Evolutionary conservation across 768 basidiomycete genomes (phyloP), one percentile per base, ranked within the genome.

Genomic region (Hydnomerulius pinastri): DNA sequence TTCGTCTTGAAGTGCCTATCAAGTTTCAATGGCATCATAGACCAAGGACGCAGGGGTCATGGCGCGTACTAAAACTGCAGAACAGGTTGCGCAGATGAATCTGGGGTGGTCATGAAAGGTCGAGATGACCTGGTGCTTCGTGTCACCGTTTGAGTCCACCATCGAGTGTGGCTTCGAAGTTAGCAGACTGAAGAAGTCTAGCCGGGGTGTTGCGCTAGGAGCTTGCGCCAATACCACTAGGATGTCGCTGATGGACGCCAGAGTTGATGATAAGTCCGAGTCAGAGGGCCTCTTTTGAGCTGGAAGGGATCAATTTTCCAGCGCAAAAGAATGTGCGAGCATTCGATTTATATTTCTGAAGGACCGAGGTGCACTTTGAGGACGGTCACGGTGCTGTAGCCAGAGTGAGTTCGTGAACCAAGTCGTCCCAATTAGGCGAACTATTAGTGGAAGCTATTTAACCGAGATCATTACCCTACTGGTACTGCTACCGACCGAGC

Each of bases 1-100:
- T 58, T 92, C 90, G 56, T 92, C 90, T 65, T 92, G 89, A 13
- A 92, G 74, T 18, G 85, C 80, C 89, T 91, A 51, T 54, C 28
- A 40, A 44, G 20, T 2, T 35, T 12, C 9, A 27, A 9, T 27
- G 24, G 40, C 32, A 47, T 25, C 17, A 29, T 20, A 36, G 38
- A 29, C 44, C 35, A 33, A 39, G 18, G 21, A 23, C 15, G 45
- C 24, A 15, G 39, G 40, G 36, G 38, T 6, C 15, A 46, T 10
- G 15, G 39, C 29, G 70, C 86, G 46, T 46, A 89, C 89, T 43
- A 92, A 80, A 13, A 83, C 79, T 15, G 84, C 83, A 41, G 86
- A 77, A 60, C 90, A 92, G 43, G 79, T 79, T 15, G 79, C 69
- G 59, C 89, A 92, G 2, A 79, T 81, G 63, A 79, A 90, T 13